Percentiles rank a stretch among this genome's conserved stretches.
phyloP scores from a whole-genome alignment of 495 filamentous ascomycete genomes.

The Xylaria grammica region DNA sequence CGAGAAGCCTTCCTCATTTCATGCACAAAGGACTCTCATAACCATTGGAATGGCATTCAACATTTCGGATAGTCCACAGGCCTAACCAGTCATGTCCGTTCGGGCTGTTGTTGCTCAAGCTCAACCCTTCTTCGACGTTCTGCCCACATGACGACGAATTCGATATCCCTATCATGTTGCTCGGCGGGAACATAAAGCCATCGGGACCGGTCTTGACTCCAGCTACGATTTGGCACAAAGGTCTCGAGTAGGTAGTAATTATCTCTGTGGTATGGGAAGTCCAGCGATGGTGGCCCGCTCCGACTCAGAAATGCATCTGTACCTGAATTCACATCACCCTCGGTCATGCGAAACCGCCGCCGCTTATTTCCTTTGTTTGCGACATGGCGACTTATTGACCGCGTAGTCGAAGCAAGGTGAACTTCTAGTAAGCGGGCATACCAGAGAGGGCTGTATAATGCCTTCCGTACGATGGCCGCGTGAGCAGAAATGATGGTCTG shows the following conservation, averaged over 20 bases:
- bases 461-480: slow-evolving; percentile 45
- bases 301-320: slow-evolving; percentile 54
- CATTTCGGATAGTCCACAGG: background rate
- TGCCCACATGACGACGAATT: slow-evolving; percentile 30
- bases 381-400: slow-evolving; percentile 55
- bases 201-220: slow-evolving; percentile 40
- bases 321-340: slow-evolving; percentile 46
- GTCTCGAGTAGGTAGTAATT: slow-evolving; percentile 60
- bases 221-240: slow-evolving; percentile 53
- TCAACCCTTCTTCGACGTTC: slow-evolving; percentile 22
- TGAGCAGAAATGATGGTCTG: slow-evolving; percentile 42
- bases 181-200: slow-evolving; percentile 53
- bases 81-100: background rate
- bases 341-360: slow-evolving; percentile 53
- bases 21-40: background rate
- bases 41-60: background rate
- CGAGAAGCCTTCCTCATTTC: background rate
- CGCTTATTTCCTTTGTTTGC: slow-evolving; percentile 53
- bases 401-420: slow-evolving; percentile 55
- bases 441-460: slow-evolving; percentile 50
- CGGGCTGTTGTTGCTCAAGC: background rate
- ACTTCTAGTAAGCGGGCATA: slow-evolving; percentile 56
- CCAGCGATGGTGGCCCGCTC: slow-evolving; percentile 51
- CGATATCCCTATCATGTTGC: slow-evolving; percentile 50
- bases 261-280: slow-evolving; percentile 58